Base-by-base conservation (phyloP, 2,329 filamentous ascomycete species). In the Onygenales sp. region DNA sequence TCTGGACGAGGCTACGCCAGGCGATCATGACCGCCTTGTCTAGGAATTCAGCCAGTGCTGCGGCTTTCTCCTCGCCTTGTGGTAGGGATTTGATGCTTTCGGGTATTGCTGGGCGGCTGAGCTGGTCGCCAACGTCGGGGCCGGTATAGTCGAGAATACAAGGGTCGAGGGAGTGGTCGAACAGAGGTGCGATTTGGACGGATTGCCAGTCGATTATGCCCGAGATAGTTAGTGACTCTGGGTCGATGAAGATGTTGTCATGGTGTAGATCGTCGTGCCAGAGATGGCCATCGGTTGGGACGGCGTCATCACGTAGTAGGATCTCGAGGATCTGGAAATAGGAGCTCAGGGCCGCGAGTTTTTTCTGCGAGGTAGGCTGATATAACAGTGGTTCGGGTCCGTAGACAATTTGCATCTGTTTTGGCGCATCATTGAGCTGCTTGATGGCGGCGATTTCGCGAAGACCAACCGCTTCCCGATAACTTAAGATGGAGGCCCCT, bases 181-280 rank as follows among this genome's bases (percentile, higher is more conserved):
- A 63, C 33, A 67, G 60, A 1, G 65, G 64, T 1, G 62, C 61
- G 46, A 66, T 53, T 41, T 66, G 63, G 17, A 57, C 59, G 27
- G 61, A 63, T 53, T 68, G 63, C 65, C 64, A 68, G 56, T 67
- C 63, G 31, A 69, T 65, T 6, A 69, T 66, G 9, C 60, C 58
- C 4, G 61, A 60, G 21, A 68, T 63, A 5, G 54, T 58, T 52
- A 51, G 58, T 1, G 61, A 58, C 7, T 60, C 10, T 17, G 61
- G 63, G 55, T 69, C 65, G 33, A 68, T 59, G 32, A 68, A 69
- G 50, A 69, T 55, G 54, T 66, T 67, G 21, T 64, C 61, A 56
- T 60, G 56, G 47, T 66, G 61, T 21, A 66, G 53, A 59, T 66
- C 61, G 54, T 63, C 57, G 54, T 66, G 63, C 62, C 64, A 68